Evolutionary conservation across 2,329 filamentous ascomycete genomes (phyloP), one percentile per base, ranked within the genome.

Genomic region (Rachicladosporium sp.): DNA sequence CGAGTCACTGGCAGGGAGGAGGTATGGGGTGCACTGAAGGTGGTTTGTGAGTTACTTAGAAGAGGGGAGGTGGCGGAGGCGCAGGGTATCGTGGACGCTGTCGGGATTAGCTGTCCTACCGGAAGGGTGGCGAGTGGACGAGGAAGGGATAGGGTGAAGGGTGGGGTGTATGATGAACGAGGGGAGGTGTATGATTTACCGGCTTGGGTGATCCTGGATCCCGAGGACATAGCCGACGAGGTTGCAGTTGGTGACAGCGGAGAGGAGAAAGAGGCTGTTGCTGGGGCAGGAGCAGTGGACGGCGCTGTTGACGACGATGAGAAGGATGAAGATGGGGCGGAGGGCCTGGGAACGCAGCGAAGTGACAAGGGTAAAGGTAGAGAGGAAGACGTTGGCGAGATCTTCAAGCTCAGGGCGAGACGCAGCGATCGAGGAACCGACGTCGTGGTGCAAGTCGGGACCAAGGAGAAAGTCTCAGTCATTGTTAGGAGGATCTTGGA

Each of bases 41-140:
- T 76, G 1, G 81, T 79, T 0, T 68, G 86, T 11, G 73, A 82
- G 44, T 65, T 83, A 5, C 58, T 94, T 45, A 80, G 80, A 64
- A 50, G 55, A 0, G 68, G 64, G 1, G 56, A 65, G 23, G 48
- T 68, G 30, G 56, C 54, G 29, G 60, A 63, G 35, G 88, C 88
- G 5, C 87, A 95, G 64, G 75, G 73, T 40, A 81, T 95, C 41
- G 64, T 95, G 4, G 76, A 81, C 52, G 87, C 87, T 1, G 80
- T 78, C 6, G 86, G 80, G 7, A 56, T 64, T 40, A 68, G 61
- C 1, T 66, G 63, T 51, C 66, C 66, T 10, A 62, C 50, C 30
- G 66, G 67, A 1, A 43, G 46, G 40, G 43, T 60, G 8, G 53
- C 46, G 29, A 47, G 44, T 15, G 42, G 43, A 11, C 37, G 43